Base-by-base conservation (phyloP, 371 early-diverging fungal genomes). In the Conidiobolus incongruus region DNA sequence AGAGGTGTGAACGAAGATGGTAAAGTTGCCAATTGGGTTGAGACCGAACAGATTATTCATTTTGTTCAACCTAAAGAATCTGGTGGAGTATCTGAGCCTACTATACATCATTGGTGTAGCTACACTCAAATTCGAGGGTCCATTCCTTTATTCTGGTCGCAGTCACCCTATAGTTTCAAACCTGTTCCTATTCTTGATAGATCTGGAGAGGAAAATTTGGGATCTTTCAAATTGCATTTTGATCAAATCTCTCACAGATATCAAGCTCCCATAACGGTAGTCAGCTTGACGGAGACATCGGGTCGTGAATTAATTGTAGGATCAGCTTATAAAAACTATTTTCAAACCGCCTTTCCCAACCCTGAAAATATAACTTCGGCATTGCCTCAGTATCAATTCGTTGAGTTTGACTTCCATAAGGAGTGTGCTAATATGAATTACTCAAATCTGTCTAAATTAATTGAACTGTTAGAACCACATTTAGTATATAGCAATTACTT, bases 81-180 rank as follows among this genome's bases (percentile, higher is more conserved):
- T n/a, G n/a, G n/a, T n/a, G n/a, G n/a, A n/a, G n/a, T n/a, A n/a
- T n/a, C n/a, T n/a, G n/a, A 22, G 38, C 33, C 13, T 24, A 26
- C 36, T 13, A 23, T 46, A 28, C 44, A 41, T 62, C 44, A 55
- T 20, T 50, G 52, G 6, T 59, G 66, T 47, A 58, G 88, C 2
- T 89, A 72, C 66, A 76, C 95, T 12, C 99, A 99, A 53, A 77
- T 90, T 1, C 77, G 99, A 38, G 99, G 99, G 3, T 94, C 95
- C 0, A 91, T 99, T 49, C 99, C 99, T 16, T 57, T 98, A 10
- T 83, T 68, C 48, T 99, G 99, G 99, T 59, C 72, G 12, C 99
- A 99, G 55, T 62, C 76, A 38, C 77, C 82, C 52, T 84, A 84
- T 48, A 68, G 68, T 26, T 53, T 77, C 31, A 72, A 74, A 41